phyloP scores from a whole-genome alignment of 441 rosid genomes.

The Populus hybrid region DNA sequence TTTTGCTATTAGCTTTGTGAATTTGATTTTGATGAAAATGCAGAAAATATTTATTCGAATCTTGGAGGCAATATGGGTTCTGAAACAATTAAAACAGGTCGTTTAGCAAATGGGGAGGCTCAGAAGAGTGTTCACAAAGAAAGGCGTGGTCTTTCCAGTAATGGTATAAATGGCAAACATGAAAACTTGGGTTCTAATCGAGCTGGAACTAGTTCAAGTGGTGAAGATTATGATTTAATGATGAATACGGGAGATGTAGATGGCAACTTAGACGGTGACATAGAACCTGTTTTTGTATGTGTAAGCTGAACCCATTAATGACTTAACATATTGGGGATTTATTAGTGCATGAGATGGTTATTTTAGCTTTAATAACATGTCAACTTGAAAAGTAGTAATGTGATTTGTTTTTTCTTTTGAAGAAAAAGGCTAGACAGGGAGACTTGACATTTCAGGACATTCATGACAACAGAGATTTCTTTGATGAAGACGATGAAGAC shows the following conservation, averaged over 20 bases:
- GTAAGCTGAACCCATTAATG: slow-evolving; percentile 36
- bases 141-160: slow-evolving; percentile 24
- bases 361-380: slow-evolving; percentile 16
- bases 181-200: slow-evolving; percentile 30
- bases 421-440: slow-evolving; percentile 50
- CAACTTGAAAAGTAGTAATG: slow-evolving; percentile 4
- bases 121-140: slow-evolving; percentile 28
- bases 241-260: slow-evolving; percentile 13
- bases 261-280: slow-evolving; percentile 28
- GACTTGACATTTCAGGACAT: slow-evolving; percentile 76
- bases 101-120: slow-evolving; percentile 38
- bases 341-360: background rate
- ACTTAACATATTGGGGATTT: slow-evolving; percentile 11
- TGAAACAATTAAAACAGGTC: slow-evolving; percentile 40
- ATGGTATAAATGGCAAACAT: slow-evolving; percentile 39
- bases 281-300: slow-evolving; percentile 26
- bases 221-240: slow-evolving; percentile 29
- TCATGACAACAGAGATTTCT: slow-evolving; percentile 39
- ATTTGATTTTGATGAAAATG: slow-evolving; percentile 16
- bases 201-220: slow-evolving; percentile 25
- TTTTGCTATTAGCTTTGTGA: slow-evolving; percentile 4
- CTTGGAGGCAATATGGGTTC: slow-evolving; percentile 47
- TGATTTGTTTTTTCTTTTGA: slow-evolving; percentile 13
- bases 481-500: slow-evolving; percentile 78
- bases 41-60: slow-evolving; percentile 24